Conservation (phyloP, 768 basidiomycete species). For the Leccinum subgranulosum region DNA sequence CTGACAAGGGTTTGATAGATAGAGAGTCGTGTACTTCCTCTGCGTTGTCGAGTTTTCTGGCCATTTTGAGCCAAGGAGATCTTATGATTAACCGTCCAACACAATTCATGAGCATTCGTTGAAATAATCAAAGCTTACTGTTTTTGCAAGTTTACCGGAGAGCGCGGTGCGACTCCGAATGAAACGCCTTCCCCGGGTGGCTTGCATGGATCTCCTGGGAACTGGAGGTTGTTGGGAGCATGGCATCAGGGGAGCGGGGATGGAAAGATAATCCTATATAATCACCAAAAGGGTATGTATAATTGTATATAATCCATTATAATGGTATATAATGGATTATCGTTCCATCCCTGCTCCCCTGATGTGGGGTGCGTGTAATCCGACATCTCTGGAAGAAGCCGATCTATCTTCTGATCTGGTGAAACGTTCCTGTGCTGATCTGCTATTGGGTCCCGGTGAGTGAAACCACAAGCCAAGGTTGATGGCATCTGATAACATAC, state of each 20-base stretch:
- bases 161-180: not conserved
- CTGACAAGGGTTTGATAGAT: not conserved
- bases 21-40: not conserved
- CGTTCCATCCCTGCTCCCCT: too few species aligned
- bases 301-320: too few species aligned
- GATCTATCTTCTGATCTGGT: not conserved
- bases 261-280: too few species aligned
- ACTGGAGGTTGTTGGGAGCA: not conserved
- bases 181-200: not conserved
- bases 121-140: slow-evolving; percentile 9
- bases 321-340: too few species aligned
- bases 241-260: too few species aligned
- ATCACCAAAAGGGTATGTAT: too few species aligned
- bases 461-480: not conserved
- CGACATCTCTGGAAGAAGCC: not conserved
- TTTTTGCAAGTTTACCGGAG: not conserved
- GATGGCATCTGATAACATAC: slow-evolving; percentile 10
- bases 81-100: not conserved
- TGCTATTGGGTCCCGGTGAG: slow-evolving; percentile 3
- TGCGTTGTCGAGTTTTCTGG: not conserved
- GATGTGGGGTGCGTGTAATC: not conserved
- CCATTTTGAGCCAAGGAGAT: not conserved
- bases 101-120: not conserved
- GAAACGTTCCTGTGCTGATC: slow-evolving; percentile 1
- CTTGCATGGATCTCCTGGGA: not conserved